A percentile compares a stretch with the other conserved stretches of the same genome.
Conservation (phyloP, 345 rosid genomes). For the Erysimum cheiranthoides region DNA sequence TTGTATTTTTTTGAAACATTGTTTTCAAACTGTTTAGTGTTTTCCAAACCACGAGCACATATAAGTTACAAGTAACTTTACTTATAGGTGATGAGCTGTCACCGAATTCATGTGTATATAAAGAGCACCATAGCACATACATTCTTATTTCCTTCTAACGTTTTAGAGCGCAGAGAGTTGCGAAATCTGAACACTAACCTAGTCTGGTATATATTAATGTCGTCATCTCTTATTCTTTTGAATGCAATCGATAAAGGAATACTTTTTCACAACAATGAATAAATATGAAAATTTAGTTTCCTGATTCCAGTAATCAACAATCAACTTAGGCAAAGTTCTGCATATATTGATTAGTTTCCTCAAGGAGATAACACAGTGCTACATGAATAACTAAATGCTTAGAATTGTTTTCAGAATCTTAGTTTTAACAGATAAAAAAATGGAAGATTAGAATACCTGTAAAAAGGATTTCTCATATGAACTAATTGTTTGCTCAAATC, state of each 20-base stretch:
- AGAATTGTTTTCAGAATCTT: not conserved
- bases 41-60: conserved; percentile 7
- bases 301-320: not conserved
- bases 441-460: conserved; percentile 58
- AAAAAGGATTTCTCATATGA: conserved; percentile 61
- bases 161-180: not conserved
- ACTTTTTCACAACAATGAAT: not conserved
- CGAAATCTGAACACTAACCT: not conserved
- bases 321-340: not conserved
- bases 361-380: not conserved
- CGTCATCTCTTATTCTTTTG: not conserved
- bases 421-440: not conserved
- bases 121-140: not conserved
- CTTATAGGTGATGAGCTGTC: not conserved
- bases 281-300: not conserved
- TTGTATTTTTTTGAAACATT: not conserved
- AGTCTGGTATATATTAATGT: not conserved
- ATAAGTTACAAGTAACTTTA: conserved; percentile 1
- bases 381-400: not conserved
- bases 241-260: not conserved
- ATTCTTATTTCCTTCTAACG: not conserved
- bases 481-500: conserved; percentile 64
- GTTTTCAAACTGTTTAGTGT: not conserved
- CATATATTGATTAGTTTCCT: not conserved
- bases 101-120: not conserved